Base-by-base conservation (phyloP, 176 grass and related monocot species). In the Cocos nucifera region DNA sequence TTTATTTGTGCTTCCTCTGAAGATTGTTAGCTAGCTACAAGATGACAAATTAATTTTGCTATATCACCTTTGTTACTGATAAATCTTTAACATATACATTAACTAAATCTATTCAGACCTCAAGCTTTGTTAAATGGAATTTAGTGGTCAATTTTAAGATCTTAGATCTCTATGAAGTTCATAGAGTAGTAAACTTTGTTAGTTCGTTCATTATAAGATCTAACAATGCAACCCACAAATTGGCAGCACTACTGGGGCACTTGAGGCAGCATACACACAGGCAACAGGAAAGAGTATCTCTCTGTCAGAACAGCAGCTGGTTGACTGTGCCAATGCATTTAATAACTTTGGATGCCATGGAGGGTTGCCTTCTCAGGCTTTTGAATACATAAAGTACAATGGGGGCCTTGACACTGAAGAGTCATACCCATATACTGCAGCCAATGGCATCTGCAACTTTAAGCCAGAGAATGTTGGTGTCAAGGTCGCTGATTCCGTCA, bases 301-400 rank as follows among this genome's bases (percentile, higher is more conserved):
- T 62, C 82, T 98, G 50, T 98, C 93, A 18, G 93, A 98, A 73
- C 93, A 98, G 72, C 93, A 98, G 73, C 87, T 98, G 54, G 87
- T 98, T 44, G 93, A 98, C 57, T 98, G 93, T 51, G 93, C 73
- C 1, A 25, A 5, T 56, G 25, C 51, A 29, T 98, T 75, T 76
- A 98, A 98, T 44, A 98, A 98, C 50, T 98, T 98, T 9, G 93
- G 93, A 22, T 98, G 93, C 76, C 78, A 71, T 0, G 93, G 93
- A 59, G 93, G 93, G n/a, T 85, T 98, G 60, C 93, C 93, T 0
- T 98, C 93, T 9, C 93, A 98, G 62, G 93, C 93, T 19, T 98
- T 98, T 49, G 73, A 98, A 74, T 98, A 98, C 61, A 83, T 98
- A 63, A 98, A 92, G 61, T 79, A 92, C 70, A 98, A 86, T 54